phyloP scores from a whole-genome alignment of 1,139 yeast species.

The Saccharomycopsis hybrid region DNA sequence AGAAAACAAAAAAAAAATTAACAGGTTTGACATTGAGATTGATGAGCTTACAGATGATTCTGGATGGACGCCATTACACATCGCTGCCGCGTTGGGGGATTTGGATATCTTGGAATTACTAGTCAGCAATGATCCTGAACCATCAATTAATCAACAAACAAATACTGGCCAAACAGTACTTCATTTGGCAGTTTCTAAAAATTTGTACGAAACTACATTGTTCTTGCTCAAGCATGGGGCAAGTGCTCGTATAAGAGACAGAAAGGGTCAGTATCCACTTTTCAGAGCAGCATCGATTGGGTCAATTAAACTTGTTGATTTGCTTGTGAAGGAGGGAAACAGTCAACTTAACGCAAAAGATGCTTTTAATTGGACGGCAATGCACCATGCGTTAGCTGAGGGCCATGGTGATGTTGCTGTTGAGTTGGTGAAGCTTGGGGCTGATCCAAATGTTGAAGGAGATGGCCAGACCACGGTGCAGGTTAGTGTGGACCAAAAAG shows the following conservation, averaged over 20 bases:
- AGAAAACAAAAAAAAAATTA: constrained; percentile 19
- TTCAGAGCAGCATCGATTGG: constrained; percentile 87
- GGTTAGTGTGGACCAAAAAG: constrained; percentile 58
- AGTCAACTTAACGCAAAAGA: constrained; percentile 69
- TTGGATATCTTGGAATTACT: constrained; percentile 42
- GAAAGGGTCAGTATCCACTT: constrained; percentile 56
- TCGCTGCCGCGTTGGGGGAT: constrained; percentile 72
- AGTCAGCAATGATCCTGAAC: constrained; percentile 36
- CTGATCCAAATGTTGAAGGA: constrained; percentile 47
- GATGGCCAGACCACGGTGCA: constrained; percentile 55
- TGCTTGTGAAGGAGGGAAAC: constrained; percentile 45
- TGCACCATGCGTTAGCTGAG: constrained; percentile 89
- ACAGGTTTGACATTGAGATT: constrained; percentile 42
- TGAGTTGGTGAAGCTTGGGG: constrained; percentile 56
- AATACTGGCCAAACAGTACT: constrained; percentile 66
- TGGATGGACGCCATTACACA: constrained; percentile 88
- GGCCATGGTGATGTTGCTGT: constrained; percentile 80
- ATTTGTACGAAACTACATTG: constrained; percentile 47
- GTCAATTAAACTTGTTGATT: constrained; percentile 44
- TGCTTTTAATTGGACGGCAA: constrained; percentile 71
- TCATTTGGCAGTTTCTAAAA: constrained; percentile 72
- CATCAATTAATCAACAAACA: constrained; percentile 49
- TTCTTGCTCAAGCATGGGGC: constrained; percentile 50
- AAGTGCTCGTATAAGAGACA: constrained; percentile 60
- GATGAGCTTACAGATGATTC: constrained; percentile 66